Percentiles rank a stretch among this genome's conserved stretches.
phyloP scores from a whole-genome alignment of 768 basidiomycete genomes.

The Mycena alexandri region DNA sequence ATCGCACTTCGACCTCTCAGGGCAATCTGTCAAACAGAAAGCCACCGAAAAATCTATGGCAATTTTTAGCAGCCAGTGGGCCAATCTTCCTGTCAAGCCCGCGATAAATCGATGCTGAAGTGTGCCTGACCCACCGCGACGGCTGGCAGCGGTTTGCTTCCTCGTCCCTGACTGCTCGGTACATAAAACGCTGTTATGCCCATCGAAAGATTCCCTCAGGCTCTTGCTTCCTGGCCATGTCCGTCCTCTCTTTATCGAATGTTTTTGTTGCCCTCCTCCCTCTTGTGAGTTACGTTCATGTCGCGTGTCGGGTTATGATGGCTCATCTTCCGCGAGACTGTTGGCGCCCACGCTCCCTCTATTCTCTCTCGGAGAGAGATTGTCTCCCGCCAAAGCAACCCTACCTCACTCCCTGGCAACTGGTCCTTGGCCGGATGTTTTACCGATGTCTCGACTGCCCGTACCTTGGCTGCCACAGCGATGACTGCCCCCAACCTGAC shows the following conservation, averaged over 20 bases:
- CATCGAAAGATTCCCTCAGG: constrained; percentile 16
- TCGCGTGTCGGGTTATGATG: not conserved
- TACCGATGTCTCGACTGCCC: constrained; percentile 59
- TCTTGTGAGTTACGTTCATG: constrained; percentile 19
- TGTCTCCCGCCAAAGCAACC: constrained; percentile 41
- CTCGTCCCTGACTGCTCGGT: constrained; percentile 26
- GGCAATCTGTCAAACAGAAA: constrained; percentile 37
- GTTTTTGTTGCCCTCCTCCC: constrained; percentile 24
- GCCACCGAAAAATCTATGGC: not conserved
- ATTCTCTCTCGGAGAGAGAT: not conserved
- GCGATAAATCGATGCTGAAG: constrained; percentile 21
- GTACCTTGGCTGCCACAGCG: constrained; percentile 64
- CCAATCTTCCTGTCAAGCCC: constrained; percentile 32
- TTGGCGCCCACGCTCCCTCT: constrained; percentile 22
- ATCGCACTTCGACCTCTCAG: constrained; percentile 30
- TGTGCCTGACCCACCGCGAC: constrained; percentile 32
- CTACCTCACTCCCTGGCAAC: constrained; percentile 51
- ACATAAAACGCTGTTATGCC: constrained; percentile 16
- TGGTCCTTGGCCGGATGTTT: constrained; percentile 68
- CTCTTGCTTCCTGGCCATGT: constrained; percentile 28
- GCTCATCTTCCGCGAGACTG: constrained; percentile 13
- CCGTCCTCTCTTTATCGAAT: constrained; percentile 34
- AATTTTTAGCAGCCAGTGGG: constrained; percentile 18
- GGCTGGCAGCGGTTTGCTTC: constrained; percentile 22
- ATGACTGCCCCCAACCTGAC: constrained; percentile 63